Base-by-base conservation (phyloP, 2,329 filamentous ascomycete species). In the Dactylellina drechsleri region DNA sequence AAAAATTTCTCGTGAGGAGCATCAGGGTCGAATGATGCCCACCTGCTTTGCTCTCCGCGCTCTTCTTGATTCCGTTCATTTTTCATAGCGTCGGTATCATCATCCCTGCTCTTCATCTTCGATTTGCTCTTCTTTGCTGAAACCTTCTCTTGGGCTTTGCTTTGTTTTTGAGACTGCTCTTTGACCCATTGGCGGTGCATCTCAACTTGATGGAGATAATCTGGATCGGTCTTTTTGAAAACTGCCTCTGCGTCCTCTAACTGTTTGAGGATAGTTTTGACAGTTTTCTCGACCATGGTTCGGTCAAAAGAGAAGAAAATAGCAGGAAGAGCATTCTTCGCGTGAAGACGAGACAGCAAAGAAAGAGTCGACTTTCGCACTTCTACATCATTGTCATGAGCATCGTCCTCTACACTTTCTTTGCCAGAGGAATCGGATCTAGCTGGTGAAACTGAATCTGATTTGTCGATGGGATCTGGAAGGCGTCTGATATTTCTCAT, bases 261-360 rank as follows among this genome's bases (percentile, higher is more conserved):
- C 70, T 87, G 83, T 0, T 81, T 77, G 1, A 89, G 80, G 0
- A 93, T 78, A 0, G 81, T 78, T 1, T 2, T 45, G 1, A 40
- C 65, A 18, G 56, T 76, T 23, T 80, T 77, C 80, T 92, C 90
- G 78, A 91, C 93, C 31, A 83, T 81, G 1, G 81, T 81, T 56
- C 90, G 87, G 77, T 93, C 89, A 78, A 91, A 94, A 79, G 92
- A 91, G 83, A 94, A 94, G 0, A 93, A 81, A 12, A 94, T 88
- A 0, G 89, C 91, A 0, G 91, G 91, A 0, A 94, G 83, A 0
- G 89, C 90, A 66, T 87, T 86, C 66, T 88, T 86, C 15, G 84
- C 83, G 57, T 91, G 86, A 0, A 93, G 83, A 36, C 88, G 85
- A 15, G 83, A 84, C 0, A 90, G 82, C 31, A 92, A 81, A 0